Evolutionary conservation across 805 yeast genomes (phyloP).

Genomic region (Metschnikowia colocasiae): DNA sequence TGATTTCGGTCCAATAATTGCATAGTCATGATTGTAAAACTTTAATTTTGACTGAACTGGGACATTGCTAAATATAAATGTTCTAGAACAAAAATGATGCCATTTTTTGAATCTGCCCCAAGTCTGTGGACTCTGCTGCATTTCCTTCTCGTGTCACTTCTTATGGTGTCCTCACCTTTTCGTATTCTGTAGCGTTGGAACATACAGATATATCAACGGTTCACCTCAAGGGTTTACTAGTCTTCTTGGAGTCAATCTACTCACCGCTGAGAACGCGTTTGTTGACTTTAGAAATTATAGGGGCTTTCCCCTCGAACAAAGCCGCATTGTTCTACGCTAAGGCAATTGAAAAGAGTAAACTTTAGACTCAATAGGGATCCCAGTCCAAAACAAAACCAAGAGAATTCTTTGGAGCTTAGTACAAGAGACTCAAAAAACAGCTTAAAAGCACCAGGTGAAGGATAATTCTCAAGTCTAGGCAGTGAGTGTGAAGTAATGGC

Average conservation of each 20-base stretch:
- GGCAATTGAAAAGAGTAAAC: not conserved
- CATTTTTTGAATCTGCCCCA: not conserved
- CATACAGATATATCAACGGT: not conserved
- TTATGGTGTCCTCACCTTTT: not conserved
- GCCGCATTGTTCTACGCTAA: not conserved
- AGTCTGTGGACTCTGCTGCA: not conserved
- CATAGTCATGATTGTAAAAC: not conserved
- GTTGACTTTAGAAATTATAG: not conserved
- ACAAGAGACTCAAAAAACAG: too few species aligned
- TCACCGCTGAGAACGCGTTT: not conserved
- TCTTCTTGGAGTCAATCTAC: not conserved
- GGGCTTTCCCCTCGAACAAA: not conserved
- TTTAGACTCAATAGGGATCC: not conserved
- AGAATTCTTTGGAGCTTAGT: too few species aligned
- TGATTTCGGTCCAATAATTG: not conserved
- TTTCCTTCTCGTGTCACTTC: not conserved
- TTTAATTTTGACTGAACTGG: not conserved
- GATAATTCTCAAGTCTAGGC: not conserved
- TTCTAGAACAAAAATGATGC: not conserved
- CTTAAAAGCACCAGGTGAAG: too few species aligned
- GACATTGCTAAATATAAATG: not conserved
- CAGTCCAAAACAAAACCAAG: too few species aligned
- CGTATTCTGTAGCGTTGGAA: not conserved
- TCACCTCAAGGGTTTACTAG: not conserved
- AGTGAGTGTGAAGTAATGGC: not conserved